Evolutionary conservation across 2,329 filamentous ascomycete species (phyloP), one percentile per base, ranked within the genome.

Genomic region (Pestalotiopsis sp.): DNA sequence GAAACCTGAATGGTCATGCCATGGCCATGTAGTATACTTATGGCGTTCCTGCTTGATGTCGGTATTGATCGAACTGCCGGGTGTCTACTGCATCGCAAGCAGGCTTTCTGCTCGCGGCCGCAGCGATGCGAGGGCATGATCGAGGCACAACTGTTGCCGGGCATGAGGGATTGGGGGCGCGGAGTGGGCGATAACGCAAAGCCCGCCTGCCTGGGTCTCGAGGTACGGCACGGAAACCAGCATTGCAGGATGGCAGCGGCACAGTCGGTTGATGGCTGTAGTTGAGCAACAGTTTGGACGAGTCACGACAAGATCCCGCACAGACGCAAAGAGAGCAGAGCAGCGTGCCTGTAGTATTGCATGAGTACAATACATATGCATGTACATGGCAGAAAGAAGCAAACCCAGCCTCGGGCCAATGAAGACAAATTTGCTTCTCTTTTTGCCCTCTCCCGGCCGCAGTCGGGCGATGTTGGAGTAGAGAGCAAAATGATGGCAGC

Each of bases 361-460:
- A 52, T 23, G 45, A 17, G 20, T 52, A 20, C 31, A 36, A 36
- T 52, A 52, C 20, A 20, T 52, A 52, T 52, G 45, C 45, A 52
- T 52, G 45, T 52, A 52, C 45, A 52, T n/a, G 45, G 9, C 13
- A 13, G 17, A 27, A 20, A 45, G 58, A n/a, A 23, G 23, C 25
- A 65, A 38, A 14, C 61, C 31, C 38, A 41, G 49, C 13, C 64
- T 31, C 59, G 63, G 67, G 23, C 58, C 67, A 68, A 68, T 66
- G 23, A 66, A 65, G 52, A 61, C 39, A 59, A 55, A 61, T 49
- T 39, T 68, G 62, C 59, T 61, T 58, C 60, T 49, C 25, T 49
- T 36, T 39, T 55, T 23, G 52, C 31, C 45, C 17, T 52, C 45
- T 52, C 45, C 17, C 45, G 17, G 45, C 45, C 17, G 6, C 17